Percentiles rank a stretch among this genome's conserved stretches.
Conservation (phyloP, 176 grass and related monocot species). For the bread wheat (Triticum aestivum) region IWGSC_CS_RefSeq_v2.1 NC_057806.1:645356297-645356796, state of each 20-base stretch:
- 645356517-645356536: conserved; percentile 99
- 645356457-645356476: conserved; percentile 98
- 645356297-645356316: conserved; percentile 97
- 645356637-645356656: conserved; percentile 97
- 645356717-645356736: conserved; percentile 98
- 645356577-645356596: conserved; percentile 88
- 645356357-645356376: conserved; percentile 94
- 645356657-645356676: conserved; percentile 98
- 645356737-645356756: conserved; percentile 99
- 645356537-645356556: conserved; percentile 90
- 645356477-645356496: conserved; percentile 99
- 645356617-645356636: conserved; percentile 92
- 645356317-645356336: conserved; percentile 99
- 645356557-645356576: conserved; percentile 81
- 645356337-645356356: conserved; percentile 99
- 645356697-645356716: conserved; percentile 99
- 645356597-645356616: conserved; percentile 99
- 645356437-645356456: conserved; percentile 91
- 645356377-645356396: conserved; percentile 95
- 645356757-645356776: conserved; percentile 99
- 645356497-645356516: conserved; percentile 97
- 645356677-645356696: conserved; percentile 98
- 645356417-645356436: conserved; percentile 89
- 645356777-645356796: conserved; percentile 94
- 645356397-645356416: conserved; percentile 78